Base-by-base conservation (phyloP, 805 yeast genomes). In the Ogataea methylovora region DNA sequence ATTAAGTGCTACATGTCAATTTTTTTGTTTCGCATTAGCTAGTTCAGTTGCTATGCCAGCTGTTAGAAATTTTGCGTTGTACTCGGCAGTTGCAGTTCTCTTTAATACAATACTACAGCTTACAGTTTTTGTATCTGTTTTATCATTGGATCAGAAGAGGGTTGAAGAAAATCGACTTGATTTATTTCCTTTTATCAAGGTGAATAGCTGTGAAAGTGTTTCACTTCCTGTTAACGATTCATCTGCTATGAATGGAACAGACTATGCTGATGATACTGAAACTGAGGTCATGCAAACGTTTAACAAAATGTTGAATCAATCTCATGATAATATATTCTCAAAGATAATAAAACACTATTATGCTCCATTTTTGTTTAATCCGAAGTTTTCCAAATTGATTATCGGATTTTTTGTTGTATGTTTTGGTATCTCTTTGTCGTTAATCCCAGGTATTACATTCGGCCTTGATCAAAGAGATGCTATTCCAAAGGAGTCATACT, bases 381-480 rank as follows among this genome's bases (percentile, higher is more conserved):
- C 65, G 7, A 61, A 69, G 8, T 61, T 60, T 24, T 69, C 67
- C 42, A 69, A 70, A 9, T 52, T 60, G 23, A 57, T 86, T 5
- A 36, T 83, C 6, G 56, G 69, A 1, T 22, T 73, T 0, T 86
- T 88, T 47, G 52, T 74, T 10, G 45, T 71, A 0, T 69, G 87
- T 76, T 62, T 81, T 9, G 83, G 88, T 1, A 32, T 82, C 2
- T 81, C 95, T 0, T 52, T 90, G 9, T 65, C 81, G 8, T 51
- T 83, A 4, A 44, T 87, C 14, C 97, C 97, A 2, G 58, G 60
- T 6, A 67, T 90, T 23, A 55, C 77, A 39, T 65, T 84, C 27
- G 98, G 97, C 0, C 68, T 92, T 16, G 97, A 90, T 52, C 97
- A 90, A 58, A 68, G 94, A 35, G 63, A 81, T 27, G 97, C 97